Evolutionary conservation across 2,329 filamentous ascomycete species (phyloP), one percentile per base, ranked within the genome.

Genomic region (Didymella lethalis): DNA sequence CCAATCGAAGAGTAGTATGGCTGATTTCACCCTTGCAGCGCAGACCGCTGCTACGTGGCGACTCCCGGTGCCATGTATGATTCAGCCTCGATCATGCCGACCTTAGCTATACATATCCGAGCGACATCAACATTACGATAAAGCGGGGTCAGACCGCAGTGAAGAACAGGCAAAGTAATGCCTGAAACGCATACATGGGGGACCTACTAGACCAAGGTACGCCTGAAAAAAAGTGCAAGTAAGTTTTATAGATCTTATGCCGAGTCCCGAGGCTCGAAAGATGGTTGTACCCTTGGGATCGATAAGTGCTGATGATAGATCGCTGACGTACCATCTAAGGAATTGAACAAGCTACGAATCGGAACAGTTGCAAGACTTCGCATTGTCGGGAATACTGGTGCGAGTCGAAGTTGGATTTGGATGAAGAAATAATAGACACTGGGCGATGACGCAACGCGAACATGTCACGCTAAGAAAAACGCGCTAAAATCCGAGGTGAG

Each of bases 61-160:
- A 57, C 41, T 12, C n/a, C 38, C 16, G 28, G 40, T 34, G 36
- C n/a, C 5, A 31, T 12, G 2, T 54, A 59, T 32, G 60, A 57
- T 28, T 5, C 28, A 20, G n/a, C 29, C n/a, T 57, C 56, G 16
- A 59, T 63, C 45, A 57, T 60, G 59, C 23, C 28, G 26, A 20
- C 29, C n/a, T 57, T 52, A 11, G 57, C 60, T 41, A 57, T 60
- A 55, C 55, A 59, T 59, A 50, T 23, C 25, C 47, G 10, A 56
- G 51, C 29, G 16, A 28, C 3, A 31, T 28, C 29, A 46, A 45
- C 18, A 36, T 44, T 14, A 38, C 46, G 6, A 28, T n/a, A 18
- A 18, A 38, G 26, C 20, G 29, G 34, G n/a, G 26, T 4, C 8
- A 31, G 41, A 14, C 12, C 2, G 16, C 1, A n/a, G 29, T 45